These are phyloP conservation scores for Russula abietina DNA, from an alignment of 768 basidiomycete species.

Conservation along the genomic window DNA sequence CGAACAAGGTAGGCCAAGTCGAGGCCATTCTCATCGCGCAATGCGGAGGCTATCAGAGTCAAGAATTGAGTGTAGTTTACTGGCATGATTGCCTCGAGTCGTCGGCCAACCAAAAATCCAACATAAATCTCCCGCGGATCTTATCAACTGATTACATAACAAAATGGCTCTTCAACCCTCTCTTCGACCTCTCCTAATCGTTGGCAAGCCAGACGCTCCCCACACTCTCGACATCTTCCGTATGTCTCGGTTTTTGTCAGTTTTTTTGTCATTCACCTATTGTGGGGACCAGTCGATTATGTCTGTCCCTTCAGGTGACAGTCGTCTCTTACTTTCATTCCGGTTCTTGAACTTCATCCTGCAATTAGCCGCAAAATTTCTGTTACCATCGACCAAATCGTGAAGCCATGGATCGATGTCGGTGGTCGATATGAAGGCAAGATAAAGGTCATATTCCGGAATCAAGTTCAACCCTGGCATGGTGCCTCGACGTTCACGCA, in stretches of 20 bases:
- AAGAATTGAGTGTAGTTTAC: slow-evolving; percentile 55
- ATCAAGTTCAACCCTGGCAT: slow-evolving; percentile 80
- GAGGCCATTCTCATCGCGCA: slow-evolving; percentile 58
- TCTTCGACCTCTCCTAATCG: slow-evolving; percentile 56
- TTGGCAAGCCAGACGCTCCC: slow-evolving; percentile 52
- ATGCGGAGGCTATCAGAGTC: slow-evolving; percentile 53
- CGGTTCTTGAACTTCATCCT: neutral
- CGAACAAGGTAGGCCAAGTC: slow-evolving; percentile 69
- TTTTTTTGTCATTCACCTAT: neutral
- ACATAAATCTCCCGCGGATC: too few species aligned
- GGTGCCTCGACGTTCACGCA: slow-evolving; percentile 65
- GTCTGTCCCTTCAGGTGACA: slow-evolving; percentile 75
- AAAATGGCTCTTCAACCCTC: slow-evolving; percentile 79
- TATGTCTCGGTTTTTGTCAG: slow-evolving; percentile 32
- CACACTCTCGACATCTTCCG: slow-evolving; percentile 79
- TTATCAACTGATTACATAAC: slow-evolving; percentile 6
- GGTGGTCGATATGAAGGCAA: slow-evolving; percentile 64
- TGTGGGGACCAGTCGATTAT: slow-evolving; percentile 58
- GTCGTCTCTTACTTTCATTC: neutral
- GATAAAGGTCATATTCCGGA: slow-evolving; percentile 65
- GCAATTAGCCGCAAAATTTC: slow-evolving; percentile 52
- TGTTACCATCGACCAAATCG: slow-evolving; percentile 49
- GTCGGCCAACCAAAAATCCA: neutral
- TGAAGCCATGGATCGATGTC: slow-evolving; percentile 52
- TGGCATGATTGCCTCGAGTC: slow-evolving; percentile 5